Conservation (phyloP, 768 basidiomycete species). For the Tricholoma terreum region DNA sequence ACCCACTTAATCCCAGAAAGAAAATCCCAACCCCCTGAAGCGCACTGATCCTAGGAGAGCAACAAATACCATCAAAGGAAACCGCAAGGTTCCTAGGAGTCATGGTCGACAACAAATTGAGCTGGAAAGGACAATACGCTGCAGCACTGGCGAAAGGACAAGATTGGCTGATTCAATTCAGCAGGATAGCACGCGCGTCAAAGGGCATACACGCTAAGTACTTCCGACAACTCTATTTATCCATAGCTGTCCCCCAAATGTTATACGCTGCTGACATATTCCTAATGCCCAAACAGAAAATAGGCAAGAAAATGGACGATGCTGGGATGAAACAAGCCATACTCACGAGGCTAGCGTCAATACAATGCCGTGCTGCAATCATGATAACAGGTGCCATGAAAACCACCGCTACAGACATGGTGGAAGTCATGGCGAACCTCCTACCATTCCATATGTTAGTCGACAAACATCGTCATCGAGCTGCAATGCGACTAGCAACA, state of each 20-base stretch:
- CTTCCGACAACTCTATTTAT: slow-evolving; percentile 21
- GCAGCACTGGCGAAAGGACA: background rate
- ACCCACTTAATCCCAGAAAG: no score
- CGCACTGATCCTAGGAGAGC: background rate
- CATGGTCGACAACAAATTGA: background rate
- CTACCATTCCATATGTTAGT: slow-evolving; percentile 5
- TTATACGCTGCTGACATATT: slow-evolving; percentile 23
- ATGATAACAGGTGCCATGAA: no score
- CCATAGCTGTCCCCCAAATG: slow-evolving; percentile 24
- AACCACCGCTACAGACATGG: no score
- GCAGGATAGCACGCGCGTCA: no score
- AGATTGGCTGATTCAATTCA: background rate
- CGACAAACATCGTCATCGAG: no score
- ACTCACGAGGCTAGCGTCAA: background rate
- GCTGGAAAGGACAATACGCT: background rate
- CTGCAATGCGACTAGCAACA: slow-evolving; percentile 3
- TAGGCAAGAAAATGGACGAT: background rate
- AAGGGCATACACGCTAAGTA: no score
- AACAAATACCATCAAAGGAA: background rate
- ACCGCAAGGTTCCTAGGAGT: background rate
- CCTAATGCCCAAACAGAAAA: slow-evolving; percentile 2
- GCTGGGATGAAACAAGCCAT: background rate
- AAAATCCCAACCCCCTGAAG: no score
- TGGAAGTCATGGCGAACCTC: slow-evolving; percentile 2
- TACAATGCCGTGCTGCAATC: background rate